Evolutionary conservation across 1,139 yeast genomes (phyloP).

Genomic region (Protomyces inouyei): DNA sequence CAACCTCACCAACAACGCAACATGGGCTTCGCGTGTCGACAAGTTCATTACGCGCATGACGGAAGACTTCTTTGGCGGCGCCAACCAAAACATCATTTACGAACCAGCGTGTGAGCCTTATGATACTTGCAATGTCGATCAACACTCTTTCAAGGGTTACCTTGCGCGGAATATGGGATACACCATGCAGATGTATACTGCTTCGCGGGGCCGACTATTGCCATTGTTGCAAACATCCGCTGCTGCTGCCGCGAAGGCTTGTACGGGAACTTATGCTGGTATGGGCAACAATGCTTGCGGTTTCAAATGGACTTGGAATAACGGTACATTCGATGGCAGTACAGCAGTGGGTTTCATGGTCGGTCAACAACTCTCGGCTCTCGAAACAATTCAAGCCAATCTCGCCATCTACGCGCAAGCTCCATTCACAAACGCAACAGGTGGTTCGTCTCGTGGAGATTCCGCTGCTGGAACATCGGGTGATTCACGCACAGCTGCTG

Average conservation of each 20-base stretch:
- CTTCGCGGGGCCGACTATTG: slow-evolving; percentile 46
- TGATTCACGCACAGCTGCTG: slow-evolving; percentile 36
- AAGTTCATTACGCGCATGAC: slow-evolving; percentile 53
- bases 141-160: slow-evolving; percentile 70
- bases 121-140: slow-evolving; percentile 63
- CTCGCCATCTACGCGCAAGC: slow-evolving; percentile 42
- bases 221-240: slow-evolving; percentile 52
- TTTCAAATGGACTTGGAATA: slow-evolving; percentile 55
- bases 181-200: slow-evolving; percentile 56
- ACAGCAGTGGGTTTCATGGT: slow-evolving; percentile 45
- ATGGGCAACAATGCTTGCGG: slow-evolving; percentile 72
- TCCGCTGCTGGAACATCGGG: slow-evolving; percentile 37
- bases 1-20: slow-evolving; percentile 53
- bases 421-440: slow-evolving; percentile 46
- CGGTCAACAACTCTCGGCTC: slow-evolving; percentile 74
- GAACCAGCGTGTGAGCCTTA: slow-evolving; percentile 66
- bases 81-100: slow-evolving; percentile 47
- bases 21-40: slow-evolving; percentile 55
- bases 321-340: slow-evolving; percentile 40
- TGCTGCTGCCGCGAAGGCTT: slow-evolving; percentile 62
- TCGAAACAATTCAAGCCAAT: slow-evolving; percentile 57
- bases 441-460: slow-evolving; percentile 47
- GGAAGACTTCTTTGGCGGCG: slow-evolving; percentile 46
- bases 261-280: slow-evolving; percentile 70
- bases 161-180: slow-evolving; percentile 62